Percentiles rank a stretch among this genome's conserved stretches.
These are phyloP conservation scores for Lactarius sp. DNA, from an alignment of 768 basidiomycete genomes.

Conservation along the genomic window DNA sequence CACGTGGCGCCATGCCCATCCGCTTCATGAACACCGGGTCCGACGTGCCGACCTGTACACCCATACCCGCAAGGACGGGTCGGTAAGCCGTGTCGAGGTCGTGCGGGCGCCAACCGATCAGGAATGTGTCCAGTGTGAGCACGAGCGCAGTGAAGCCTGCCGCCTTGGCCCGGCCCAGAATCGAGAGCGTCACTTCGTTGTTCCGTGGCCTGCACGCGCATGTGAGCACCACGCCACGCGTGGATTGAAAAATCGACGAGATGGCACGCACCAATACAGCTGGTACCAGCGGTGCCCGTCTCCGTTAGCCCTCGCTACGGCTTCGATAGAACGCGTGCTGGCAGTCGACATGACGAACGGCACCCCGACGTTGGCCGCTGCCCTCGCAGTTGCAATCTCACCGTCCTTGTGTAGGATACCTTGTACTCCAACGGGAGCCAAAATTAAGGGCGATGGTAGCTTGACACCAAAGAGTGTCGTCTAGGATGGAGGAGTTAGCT, in stretches of 20 bases:
- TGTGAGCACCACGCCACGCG: background rate
- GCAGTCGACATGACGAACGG: conserved; percentile 74
- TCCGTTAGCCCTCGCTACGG: too few relatives aligned
- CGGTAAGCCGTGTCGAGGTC: too few relatives aligned
- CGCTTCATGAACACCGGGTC: too few relatives aligned
- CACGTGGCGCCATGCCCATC: too few relatives aligned
- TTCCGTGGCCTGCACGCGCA: conserved; percentile 51
- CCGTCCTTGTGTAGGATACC: conserved; percentile 65
- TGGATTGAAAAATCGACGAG: too few relatives aligned
- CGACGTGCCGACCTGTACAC: too few relatives aligned
- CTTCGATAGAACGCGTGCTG: too few relatives aligned
- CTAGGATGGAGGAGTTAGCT: conserved; percentile 32
- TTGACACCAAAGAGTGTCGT: conserved; percentile 68
- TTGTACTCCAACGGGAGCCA: conserved; percentile 71
- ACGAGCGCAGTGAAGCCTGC: too few relatives aligned
- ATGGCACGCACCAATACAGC: conserved; percentile 60
- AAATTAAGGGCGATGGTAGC: conserved; percentile 53
- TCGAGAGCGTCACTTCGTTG: conserved; percentile 54
- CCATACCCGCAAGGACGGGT: too few relatives aligned
- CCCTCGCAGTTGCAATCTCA: conserved; percentile 65
- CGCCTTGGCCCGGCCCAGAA: too few relatives aligned
- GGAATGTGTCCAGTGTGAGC: too few relatives aligned
- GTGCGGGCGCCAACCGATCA: too few relatives aligned
- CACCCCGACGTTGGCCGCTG: conserved; percentile 55
- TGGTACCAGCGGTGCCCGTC: conserved; percentile 74